Percentiles rank a stretch among this genome's conserved stretches.
These are phyloP conservation scores for Malus hybrid DNA, from an alignment of 331 rosid species.

Conservation along the genomic window DNA sequence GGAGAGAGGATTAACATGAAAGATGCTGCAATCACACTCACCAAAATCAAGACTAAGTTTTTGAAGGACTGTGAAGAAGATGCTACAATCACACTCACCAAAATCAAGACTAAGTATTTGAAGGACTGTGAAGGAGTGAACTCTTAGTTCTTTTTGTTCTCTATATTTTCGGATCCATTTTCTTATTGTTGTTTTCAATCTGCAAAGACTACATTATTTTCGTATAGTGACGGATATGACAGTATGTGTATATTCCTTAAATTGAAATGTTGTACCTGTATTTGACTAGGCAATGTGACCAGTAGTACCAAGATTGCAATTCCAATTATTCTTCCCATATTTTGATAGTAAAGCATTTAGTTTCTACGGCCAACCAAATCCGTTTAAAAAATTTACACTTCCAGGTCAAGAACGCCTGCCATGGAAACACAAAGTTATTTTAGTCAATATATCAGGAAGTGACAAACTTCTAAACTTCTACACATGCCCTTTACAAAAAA, in stretches of 20 bases:
- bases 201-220: too few relatives aligned
- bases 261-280: not conserved
- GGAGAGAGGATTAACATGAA: not conserved
- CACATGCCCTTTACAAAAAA: too few relatives aligned
- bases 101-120: not conserved
- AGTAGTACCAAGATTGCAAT: too few relatives aligned
- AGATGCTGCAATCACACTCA: not conserved
- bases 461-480: too few relatives aligned
- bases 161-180: too few relatives aligned
- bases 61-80: not conserved
- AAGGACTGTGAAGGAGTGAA: not conserved
- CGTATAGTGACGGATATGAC: not conserved
- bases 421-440: not conserved
- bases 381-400: not conserved
- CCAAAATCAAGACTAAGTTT: not conserved
- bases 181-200: too few relatives aligned
- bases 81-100: not conserved
- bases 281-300: not conserved
- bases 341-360: not conserved
- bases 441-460: too few relatives aligned
- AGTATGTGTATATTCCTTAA: fast-evolving
- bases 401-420: not conserved
- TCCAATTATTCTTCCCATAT: not conserved
- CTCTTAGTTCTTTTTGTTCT: too few relatives aligned
- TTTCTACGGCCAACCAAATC: not conserved